Evolutionary conservation across 1,284 basidiomycete genomes (phyloP), one percentile per base, ranked within the genome.

Genomic region (Melampsora larici-populina): DNA sequence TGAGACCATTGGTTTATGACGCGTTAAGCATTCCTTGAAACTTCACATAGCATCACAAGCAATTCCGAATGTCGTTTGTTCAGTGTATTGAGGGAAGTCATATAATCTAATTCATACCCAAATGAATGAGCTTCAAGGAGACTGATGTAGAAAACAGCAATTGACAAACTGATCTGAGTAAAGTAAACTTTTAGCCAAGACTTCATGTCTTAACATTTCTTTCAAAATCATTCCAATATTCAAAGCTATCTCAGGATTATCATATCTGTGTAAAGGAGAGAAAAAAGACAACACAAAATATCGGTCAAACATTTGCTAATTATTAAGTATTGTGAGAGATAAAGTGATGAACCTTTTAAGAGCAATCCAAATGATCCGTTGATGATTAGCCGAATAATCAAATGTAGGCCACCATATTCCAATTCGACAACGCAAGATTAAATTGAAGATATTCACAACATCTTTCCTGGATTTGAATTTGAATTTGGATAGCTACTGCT

Each of bases 221-320:
- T 94, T 91, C 69, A 99, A 86, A 78, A 99, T 92, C 93, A 98
- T 96, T 9, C 97, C 97, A 0, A 96, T 98, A 83, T 99, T 99
- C 78, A 99, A 87, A 6, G 95, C 94, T 66, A 98, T 88, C 79
- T 99, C 96, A 81, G 95, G 91, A 81, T 97, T 94, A 84, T 90
- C 90, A 83, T 99, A 99, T 1, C 87, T 88, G 79, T 48, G 21
- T n/a, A n/a, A n/a, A n/a, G 0, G 29, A 26, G 49, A 46, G 58
- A 36, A 29, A 3, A 29, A 29, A 46, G 73, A n/a, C n/a, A n/a
- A n/a, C n/a, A n/a, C 24, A 51, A n/a, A n/a, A n/a, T n/a, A n/a
- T n/a, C n/a, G n/a, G n/a, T n/a, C n/a, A n/a, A n/a, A n/a, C n/a
- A n/a, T n/a, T n/a, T n/a, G n/a, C n/a, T n/a, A n/a, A n/a, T n/a